Percentiles rank a stretch among this genome's conserved stretches.
phyloP scores from a whole-genome alignment of 225 moss, liverwort and hornwort genomes.

The Ulota crispa region DNA sequence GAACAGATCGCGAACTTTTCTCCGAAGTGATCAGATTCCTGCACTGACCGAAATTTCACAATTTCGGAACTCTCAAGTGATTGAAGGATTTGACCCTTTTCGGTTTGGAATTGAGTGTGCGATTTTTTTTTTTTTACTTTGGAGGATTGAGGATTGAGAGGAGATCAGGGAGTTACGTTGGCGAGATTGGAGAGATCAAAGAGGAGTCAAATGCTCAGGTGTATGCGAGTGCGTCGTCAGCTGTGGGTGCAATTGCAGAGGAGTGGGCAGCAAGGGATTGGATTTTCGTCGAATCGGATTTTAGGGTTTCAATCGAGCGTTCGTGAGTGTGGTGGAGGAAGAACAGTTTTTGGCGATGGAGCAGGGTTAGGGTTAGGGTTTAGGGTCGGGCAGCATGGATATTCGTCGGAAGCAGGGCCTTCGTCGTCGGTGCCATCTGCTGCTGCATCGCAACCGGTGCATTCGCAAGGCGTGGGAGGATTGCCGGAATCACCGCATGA shows the following conservation, averaged over 20 bases:
- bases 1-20: not conserved
- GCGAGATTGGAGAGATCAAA: not conserved
- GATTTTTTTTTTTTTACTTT: not conserved
- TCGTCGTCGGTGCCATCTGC: not conserved
- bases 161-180: not conserved
- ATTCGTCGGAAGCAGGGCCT: constrained; percentile 31
- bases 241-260: constrained; percentile 52
- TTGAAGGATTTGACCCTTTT: not conserved
- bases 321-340: not conserved
- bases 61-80: not conserved
- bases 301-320: not conserved
- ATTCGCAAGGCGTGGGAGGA: not conserved
- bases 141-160: not conserved
- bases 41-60: not conserved
- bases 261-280: constrained; percentile 16
- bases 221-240: constrained; percentile 76
- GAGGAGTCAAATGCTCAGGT: constrained; percentile 72
- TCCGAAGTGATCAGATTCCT: not conserved
- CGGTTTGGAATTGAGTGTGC: not conserved
- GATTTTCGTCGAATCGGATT: not conserved
- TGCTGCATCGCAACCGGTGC: not conserved
- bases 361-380: constrained; percentile 49
- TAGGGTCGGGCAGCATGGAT: constrained; percentile 26
- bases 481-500: constrained; percentile 4
- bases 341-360: constrained; percentile 22